phyloP scores from a whole-genome alignment of 306 rosid species.

The Prunus salicina region DNA sequence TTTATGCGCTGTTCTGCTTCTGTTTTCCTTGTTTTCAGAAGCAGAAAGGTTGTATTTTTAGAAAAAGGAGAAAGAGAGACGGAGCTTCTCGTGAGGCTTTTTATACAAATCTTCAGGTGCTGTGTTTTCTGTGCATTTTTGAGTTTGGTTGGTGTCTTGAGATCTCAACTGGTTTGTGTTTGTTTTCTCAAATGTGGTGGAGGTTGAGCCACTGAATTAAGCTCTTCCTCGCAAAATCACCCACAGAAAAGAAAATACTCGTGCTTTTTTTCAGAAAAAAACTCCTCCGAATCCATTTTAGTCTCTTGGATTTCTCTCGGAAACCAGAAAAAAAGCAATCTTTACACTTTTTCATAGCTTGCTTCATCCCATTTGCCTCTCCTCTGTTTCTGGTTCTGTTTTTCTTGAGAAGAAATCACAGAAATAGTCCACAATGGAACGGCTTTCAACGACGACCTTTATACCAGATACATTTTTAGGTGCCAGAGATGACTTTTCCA shows the following conservation, averaged over 20 bases:
- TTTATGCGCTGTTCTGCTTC: constrained; percentile 32
- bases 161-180: constrained; percentile 25
- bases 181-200: constrained; percentile 27
- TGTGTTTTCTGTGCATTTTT: constrained; percentile 8
- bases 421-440: constrained; percentile 46
- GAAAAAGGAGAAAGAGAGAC: background rate
- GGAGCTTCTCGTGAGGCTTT: background rate
- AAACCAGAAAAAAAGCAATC: background rate
- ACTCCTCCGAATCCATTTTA: constrained; percentile 14
- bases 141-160: background rate
- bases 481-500: constrained; percentile 42
- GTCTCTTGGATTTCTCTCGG: background rate
- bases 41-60: constrained; percentile 20
- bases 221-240: constrained; percentile 43
- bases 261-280: constrained; percentile 14
- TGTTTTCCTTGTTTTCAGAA: constrained; percentile 32
- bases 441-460: constrained; percentile 33
- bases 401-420: background rate
- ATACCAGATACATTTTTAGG: constrained; percentile 54
- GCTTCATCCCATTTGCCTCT: background rate
- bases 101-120: constrained; percentile 11
- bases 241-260: constrained; percentile 26
- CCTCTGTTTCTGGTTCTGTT: constrained; percentile 16
- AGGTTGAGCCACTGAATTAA: constrained; percentile 32
- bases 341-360: background rate